Evolutionary conservation across 371 early-diverging fungal genomes (phyloP).

Genomic region (Zychaea mexicana): DNA sequence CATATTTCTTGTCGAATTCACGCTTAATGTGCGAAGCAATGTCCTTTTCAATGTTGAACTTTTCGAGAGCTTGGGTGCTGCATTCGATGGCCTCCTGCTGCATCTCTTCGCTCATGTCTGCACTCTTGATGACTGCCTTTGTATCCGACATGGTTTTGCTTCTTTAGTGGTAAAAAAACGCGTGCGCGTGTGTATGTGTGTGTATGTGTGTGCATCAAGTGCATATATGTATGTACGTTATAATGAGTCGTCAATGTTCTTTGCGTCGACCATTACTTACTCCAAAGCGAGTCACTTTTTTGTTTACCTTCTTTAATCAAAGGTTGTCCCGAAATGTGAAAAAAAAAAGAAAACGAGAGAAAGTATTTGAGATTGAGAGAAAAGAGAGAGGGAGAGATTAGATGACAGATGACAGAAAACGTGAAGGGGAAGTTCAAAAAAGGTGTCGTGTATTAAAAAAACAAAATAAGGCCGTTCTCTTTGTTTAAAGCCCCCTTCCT

Average conservation of each 20-base stretch:
- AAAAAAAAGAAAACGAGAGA: not conserved
- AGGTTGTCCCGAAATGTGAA: too few species aligned
- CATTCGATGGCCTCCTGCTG: conserved; percentile 94
- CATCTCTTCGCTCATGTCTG: conserved; percentile 98
- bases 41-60: conserved; percentile 96
- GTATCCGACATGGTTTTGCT: conserved; percentile 57
- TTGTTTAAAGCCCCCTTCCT: not conserved
- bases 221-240: too few species aligned
- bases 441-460: not conserved
- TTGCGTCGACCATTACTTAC: too few species aligned
- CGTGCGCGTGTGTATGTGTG: too few species aligned
- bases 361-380: not conserved
- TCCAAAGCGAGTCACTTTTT: too few species aligned
- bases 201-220: too few species aligned
- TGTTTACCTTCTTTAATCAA: too few species aligned
- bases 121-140: conserved; percentile 94
- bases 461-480: not conserved
- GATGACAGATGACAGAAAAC: conserved; percentile 3
- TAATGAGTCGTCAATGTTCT: not conserved
- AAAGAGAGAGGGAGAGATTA: not conserved
- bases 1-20: conserved; percentile 97
- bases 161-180: not conserved
- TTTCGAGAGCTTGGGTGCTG: conserved; percentile 90
- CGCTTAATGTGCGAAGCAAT: conserved; percentile 97
- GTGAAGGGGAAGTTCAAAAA: not conserved